Percentiles rank a stretch among this genome's conserved stretches.
These are phyloP conservation scores for Lycium ferocissimum DNA, from an alignment of 257 asterid species.

Conservation along the genomic window DNA sequence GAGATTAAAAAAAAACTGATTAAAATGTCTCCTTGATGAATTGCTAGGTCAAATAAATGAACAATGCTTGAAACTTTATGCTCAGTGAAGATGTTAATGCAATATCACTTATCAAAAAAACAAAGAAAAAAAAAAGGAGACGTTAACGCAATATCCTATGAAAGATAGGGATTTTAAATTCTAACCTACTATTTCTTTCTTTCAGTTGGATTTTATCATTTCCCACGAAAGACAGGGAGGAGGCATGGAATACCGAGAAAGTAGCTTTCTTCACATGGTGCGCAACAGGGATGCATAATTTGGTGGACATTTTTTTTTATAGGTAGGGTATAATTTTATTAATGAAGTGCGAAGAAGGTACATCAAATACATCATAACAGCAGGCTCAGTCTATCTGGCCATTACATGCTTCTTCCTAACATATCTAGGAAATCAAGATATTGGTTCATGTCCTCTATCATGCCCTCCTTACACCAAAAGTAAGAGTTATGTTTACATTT, in stretches of 20 bases:
- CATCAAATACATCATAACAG: too few species aligned
- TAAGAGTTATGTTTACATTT: too few species aligned
- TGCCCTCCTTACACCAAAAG: too few species aligned
- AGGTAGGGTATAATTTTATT: too few species aligned
- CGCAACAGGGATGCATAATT: too few species aligned
- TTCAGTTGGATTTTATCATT: not conserved
- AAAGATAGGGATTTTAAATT: not conserved
- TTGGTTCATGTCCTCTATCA: too few species aligned
- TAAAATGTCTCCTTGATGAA: not conserved
- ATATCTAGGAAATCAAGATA: too few species aligned
- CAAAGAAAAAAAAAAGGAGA: too few species aligned
- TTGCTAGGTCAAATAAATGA: not conserved
- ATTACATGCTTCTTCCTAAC: too few species aligned
- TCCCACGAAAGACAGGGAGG: not conserved
- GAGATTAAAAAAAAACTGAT: not conserved
- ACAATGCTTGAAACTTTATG: not conserved
- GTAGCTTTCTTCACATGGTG: not conserved
- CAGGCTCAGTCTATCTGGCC: too few species aligned
- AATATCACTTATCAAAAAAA: not conserved
- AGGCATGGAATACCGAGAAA: not conserved
- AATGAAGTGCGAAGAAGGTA: too few species aligned
- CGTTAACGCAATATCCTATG: not conserved
- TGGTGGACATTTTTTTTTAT: too few species aligned
- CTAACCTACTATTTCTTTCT: not conserved
- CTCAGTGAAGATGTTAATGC: constrained; percentile 2